Evolutionary conservation across 192 early-diverging fungal genomes (phyloP), one percentile per base, ranked within the genome.

Genomic region (Gonapodya sp.): DNA sequence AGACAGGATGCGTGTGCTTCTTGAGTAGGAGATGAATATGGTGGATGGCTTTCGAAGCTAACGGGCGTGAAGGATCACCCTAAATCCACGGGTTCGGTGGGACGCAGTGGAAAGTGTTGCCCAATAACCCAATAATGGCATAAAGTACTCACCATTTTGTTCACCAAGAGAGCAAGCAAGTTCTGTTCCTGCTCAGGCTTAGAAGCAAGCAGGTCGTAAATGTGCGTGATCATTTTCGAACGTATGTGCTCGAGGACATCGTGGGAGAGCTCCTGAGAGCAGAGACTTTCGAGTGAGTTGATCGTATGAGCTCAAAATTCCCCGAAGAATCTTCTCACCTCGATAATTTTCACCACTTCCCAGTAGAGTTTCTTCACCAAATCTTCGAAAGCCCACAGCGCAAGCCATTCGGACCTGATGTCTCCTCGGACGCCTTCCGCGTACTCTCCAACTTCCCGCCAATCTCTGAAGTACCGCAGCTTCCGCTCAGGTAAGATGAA

Each of bases 111-210:
- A n/a, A n/a, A n/a, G n/a, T n/a, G n/a, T n/a, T n/a, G n/a, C n/a
- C n/a, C n/a, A n/a, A n/a, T n/a, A n/a, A n/a, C n/a, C n/a, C n/a
- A n/a, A n/a, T n/a, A n/a, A n/a, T n/a, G n/a, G n/a, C n/a, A n/a
- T n/a, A n/a, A n/a, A 32, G 34, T 35, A 31, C 1, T 35, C 30
- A 31, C 82, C 36, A 99, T 85, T 85, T 98, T 99, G 91, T 97
- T 97, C 73, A 96, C 91, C 34, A 99, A 91, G 36, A 99, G 83
- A 37, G 92, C 89, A 78, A 99, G 88, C 75, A 99, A 87, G 82
- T 97, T 97, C 74, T 95, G 93, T 85, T 99, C 97, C 85, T 97
- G 95, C 86, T 99, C 97, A 31, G 97, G 95, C 85, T 97, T 97
- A 8, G 91, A 84, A 36, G 86, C 84, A 79, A 98, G 86, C 35